Conservation (phyloP, 768 basidiomycete genomes). For the Suillus fuscotomentosus region DNA sequence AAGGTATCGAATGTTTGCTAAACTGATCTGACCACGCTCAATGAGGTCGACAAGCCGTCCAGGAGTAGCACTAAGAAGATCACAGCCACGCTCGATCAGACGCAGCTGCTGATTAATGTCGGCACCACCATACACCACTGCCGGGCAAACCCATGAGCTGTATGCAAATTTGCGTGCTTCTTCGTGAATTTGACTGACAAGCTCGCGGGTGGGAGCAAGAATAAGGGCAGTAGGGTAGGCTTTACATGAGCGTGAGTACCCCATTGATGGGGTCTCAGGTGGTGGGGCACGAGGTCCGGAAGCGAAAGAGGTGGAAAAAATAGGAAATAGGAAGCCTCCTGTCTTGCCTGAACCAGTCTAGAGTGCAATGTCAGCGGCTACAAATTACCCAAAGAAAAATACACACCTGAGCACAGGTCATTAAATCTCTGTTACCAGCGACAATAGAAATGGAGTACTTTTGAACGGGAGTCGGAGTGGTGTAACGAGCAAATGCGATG, state of each 20-base stretch:
- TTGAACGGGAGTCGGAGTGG: slow-evolving; percentile 97
- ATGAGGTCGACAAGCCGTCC: slow-evolving; percentile 98
- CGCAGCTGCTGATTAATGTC: slow-evolving; percentile 97
- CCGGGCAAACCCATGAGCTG: slow-evolving; percentile 98
- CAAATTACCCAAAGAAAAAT: slow-evolving; percentile 11
- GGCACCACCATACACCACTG: slow-evolving; percentile 98
- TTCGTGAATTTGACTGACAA: slow-evolving; percentile 98
- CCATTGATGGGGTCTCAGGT: slow-evolving; percentile 41
- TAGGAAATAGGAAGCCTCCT: slow-evolving; percentile 98
- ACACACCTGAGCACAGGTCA: slow-evolving; percentile 90
- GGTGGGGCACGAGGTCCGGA: slow-evolving; percentile 78
- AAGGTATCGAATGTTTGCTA: slow-evolving; percentile 95
- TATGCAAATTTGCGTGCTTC: slow-evolving; percentile 99
- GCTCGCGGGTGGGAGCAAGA: slow-evolving; percentile 96
- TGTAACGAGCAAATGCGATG: slow-evolving; percentile 89
- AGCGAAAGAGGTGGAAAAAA: slow-evolving; percentile 88
- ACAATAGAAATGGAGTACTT: slow-evolving; percentile 99
- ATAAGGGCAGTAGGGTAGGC: slow-evolving; percentile 97
- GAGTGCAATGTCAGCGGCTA: slow-evolving; percentile 18
- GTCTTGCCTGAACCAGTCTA: slow-evolving; percentile 99
- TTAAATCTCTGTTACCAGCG: slow-evolving; percentile 82
- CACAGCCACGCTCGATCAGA: slow-evolving; percentile 93
- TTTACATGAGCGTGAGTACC: slow-evolving; percentile 74
- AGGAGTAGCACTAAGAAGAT: slow-evolving; percentile 94
- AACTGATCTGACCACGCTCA: slow-evolving; percentile 94